phyloP scores from a whole-genome alignment of 2,329 filamentous ascomycete genomes.

The Ophiobolus disseminans region DNA sequence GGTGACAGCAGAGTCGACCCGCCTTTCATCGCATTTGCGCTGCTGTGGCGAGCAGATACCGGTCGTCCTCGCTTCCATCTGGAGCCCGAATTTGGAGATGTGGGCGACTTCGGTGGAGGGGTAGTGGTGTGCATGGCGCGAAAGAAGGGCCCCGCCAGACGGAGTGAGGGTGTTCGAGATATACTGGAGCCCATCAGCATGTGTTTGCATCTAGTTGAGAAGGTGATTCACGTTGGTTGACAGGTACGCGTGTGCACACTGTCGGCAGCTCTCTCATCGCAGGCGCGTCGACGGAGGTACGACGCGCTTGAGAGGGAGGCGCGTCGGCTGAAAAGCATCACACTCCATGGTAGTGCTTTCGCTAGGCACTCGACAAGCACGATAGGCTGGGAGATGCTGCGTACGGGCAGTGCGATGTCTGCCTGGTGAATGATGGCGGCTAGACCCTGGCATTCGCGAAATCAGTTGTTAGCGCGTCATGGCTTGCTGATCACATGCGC shows the following conservation, averaged over 20 bases:
- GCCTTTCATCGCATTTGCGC: constrained; percentile 1
- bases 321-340: constrained; percentile 42
- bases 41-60: constrained; percentile 15
- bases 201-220: neutral
- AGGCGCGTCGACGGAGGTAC: constrained; percentile 20
- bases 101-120: constrained; percentile 6
- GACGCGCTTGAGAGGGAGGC: constrained; percentile 35
- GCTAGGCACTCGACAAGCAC: constrained; percentile 36
- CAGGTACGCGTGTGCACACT: neutral
- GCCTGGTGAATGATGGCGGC: constrained; percentile 26
- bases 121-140: constrained; percentile 11
- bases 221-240: constrained; percentile 1
- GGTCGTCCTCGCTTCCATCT: constrained; percentile 31
- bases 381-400: constrained; percentile 8
- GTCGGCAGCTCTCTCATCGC: constrained; percentile 18
- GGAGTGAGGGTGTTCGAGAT: neutral
- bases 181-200: neutral
- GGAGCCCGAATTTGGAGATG: constrained; percentile 11
- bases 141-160: neutral
- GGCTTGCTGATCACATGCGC: constrained; percentile 13
- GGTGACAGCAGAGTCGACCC: neutral
- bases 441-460: constrained; percentile 14
- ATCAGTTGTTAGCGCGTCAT: constrained; percentile 26
- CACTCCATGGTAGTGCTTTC: constrained; percentile 46
- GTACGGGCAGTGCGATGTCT: constrained; percentile 17